Base-by-base conservation (phyloP, 2,329 filamentous ascomycete genomes). In the Bipolaris sorokiniana region DNA sequence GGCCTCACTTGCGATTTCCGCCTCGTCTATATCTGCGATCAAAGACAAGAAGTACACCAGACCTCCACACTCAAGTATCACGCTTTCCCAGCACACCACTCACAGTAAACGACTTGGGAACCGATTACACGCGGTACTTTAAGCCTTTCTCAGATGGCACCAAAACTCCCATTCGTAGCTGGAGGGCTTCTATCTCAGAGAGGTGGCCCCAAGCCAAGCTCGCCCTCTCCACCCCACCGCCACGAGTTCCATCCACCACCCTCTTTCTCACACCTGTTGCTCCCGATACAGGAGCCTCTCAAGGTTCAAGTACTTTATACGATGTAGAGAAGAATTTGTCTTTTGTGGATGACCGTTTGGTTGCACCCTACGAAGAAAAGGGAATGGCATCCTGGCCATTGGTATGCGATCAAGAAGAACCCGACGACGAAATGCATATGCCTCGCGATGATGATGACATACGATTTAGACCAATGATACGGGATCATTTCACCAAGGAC, bases 341-440 rank as follows among this genome's bases (percentile, higher is more conserved):
- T 58, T 74, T 78, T 23, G 64, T 82, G 10, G 80, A 84, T 64
- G 81, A 84, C 62, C 74, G 80, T 31, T 67, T 84, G 11, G 75
- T 71, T 16, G 79, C 77, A 7, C 80, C 81, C 1, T 74, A 70
- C 62, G 67, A 78, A 20, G 80, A 80, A 53, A 73, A 76, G 34
- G 77, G 75, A 22, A 75, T 77, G 20, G 73, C 73, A 56, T 66
- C 63, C 0, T 81, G 80, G 65, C 78, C 82, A 4, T 64, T 84
- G 18, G 82, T 82, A 60, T 72, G 76, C 13, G 78, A 84, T 57
- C 78, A 83, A 57, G 76, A 79, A 46, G 83, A 85, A 64, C 77
- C 77, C 23, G 83, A 85, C 59, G 83, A 85, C 59, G 79, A 81
- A 23, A 77, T 84, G 70, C 83, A 85, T 56, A 81, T 82, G 75